A percentile compares a stretch with the other conserved stretches of the same genome.
These are phyloP conservation scores for Trichomonas gallinae DNA, from an alignment of 208 protist genomes.

Conservation along the genomic window DNA sequence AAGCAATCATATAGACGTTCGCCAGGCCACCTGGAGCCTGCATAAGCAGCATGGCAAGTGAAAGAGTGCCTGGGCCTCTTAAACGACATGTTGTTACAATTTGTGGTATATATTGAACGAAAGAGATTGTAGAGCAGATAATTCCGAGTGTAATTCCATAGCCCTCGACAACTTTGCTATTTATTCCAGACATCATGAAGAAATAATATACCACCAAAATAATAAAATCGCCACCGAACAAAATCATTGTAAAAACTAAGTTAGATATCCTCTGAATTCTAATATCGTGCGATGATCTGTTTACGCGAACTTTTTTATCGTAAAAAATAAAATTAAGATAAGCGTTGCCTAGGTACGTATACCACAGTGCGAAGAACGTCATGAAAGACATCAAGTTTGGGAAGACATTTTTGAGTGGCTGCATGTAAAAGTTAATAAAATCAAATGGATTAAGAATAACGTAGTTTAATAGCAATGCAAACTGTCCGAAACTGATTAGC, in stretches of 20 bases:
- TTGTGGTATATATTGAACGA: neutral
- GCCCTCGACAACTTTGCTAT: neutral
- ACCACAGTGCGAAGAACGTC: neutral
- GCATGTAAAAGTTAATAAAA: neutral
- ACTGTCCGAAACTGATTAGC: neutral
- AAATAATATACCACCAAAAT: neutral
- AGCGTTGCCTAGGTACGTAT: neutral
- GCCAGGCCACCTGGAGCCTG: neutral
- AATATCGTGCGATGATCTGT: neutral
- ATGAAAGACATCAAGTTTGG: neutral
- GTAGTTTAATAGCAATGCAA: neutral
- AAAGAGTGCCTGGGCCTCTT: neutral
- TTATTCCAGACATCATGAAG: neutral
- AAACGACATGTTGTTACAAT: neutral
- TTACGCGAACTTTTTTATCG: neutral
- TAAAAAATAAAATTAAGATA: neutral
- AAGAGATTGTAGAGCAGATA: neutral
- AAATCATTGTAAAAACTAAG: neutral
- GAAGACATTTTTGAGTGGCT: neutral
- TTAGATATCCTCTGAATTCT: neutral
- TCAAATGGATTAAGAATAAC: neutral
- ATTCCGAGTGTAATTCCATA: neutral
- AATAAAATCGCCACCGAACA: neutral
- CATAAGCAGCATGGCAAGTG: neutral
- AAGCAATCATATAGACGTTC: neutral